Conservation (phyloP, 2,329 filamentous ascomycete genomes). For the Diaporthe vexans region DNA sequence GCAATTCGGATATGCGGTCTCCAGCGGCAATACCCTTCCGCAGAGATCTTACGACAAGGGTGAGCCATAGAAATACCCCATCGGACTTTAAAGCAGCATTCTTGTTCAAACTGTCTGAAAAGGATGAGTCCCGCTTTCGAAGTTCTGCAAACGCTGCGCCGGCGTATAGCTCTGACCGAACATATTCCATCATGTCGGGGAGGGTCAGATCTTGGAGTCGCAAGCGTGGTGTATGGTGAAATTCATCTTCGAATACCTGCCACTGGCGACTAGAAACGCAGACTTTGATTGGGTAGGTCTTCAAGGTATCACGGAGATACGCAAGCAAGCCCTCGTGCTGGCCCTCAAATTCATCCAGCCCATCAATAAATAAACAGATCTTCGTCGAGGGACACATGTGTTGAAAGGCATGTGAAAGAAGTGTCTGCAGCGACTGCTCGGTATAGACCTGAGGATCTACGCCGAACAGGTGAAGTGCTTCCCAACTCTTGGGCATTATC, state of each 20-base stretch:
- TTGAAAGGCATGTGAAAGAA: not conserved
- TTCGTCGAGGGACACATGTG: not conserved
- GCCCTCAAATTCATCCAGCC: slow-evolving; percentile 2
- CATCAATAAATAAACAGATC: slow-evolving; percentile 6
- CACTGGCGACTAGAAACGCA: slow-evolving; percentile 7
- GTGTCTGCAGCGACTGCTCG: not conserved
- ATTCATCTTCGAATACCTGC: not conserved
- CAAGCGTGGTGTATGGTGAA: not conserved
- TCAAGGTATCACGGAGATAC: not conserved
- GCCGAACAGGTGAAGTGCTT: not conserved
- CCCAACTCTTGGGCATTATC: not conserved
- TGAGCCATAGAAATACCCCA: not conserved
- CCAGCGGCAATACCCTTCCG: not conserved
- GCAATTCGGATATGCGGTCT: not conserved
- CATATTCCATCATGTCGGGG: not conserved
- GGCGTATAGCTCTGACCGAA: not conserved
- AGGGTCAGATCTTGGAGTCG: not conserved
- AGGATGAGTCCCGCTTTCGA: not conserved
- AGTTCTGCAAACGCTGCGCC: not conserved
- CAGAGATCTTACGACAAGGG: not conserved
- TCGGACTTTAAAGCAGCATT: not conserved
- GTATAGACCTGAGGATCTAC: not conserved
- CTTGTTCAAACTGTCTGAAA: not conserved
- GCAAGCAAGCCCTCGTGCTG: not conserved
- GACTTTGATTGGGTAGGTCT: not conserved